phyloP scores from a whole-genome alignment of 768 basidiomycete species.

The Podaxis sp. region DNA sequence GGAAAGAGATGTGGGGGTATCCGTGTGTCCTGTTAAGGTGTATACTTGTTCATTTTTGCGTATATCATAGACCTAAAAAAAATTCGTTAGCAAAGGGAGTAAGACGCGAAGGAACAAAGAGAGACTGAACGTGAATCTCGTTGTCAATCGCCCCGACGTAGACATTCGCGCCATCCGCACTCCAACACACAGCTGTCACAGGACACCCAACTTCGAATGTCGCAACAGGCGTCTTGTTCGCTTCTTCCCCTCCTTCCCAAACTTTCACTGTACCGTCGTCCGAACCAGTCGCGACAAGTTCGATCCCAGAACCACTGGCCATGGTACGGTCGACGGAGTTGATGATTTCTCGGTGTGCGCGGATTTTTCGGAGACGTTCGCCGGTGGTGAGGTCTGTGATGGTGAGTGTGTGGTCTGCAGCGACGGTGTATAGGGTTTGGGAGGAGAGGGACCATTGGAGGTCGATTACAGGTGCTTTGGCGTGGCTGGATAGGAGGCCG shows the following conservation, averaged over 20 bases:
- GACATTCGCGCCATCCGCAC: constrained; percentile 83
- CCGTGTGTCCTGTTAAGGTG: constrained; percentile 79
- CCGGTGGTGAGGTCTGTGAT: constrained; percentile 84
- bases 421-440: constrained; percentile 74
- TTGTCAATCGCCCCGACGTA: constrained; percentile 96
- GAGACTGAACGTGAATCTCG: constrained; percentile 80
- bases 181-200: constrained; percentile 91
- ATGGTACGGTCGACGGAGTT: constrained; percentile 87
- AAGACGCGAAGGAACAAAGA: neutral
- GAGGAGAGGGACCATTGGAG: constrained; percentile 85
- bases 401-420: constrained; percentile 83
- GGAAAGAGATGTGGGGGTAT: constrained; percentile 91
- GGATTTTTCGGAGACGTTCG: constrained; percentile 73
- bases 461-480: constrained; percentile 92
- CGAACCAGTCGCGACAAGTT: constrained; percentile 83
- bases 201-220: constrained; percentile 87
- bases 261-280: constrained; percentile 92
- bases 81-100: neutral
- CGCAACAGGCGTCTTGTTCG: constrained; percentile 68
- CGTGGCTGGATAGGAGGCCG: constrained; percentile 74
- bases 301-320: constrained; percentile 79
- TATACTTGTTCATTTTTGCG: constrained; percentile 83
- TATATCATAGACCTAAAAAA: constrained; percentile 79
- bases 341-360: constrained; percentile 89
- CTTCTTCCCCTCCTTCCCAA: constrained; percentile 87